Percentiles rank a stretch among this genome's conserved stretches.
These are phyloP conservation scores for Pythium dissotocum DNA, from an alignment of 352 stramenopile genomes.

Conservation along the genomic window DNA sequence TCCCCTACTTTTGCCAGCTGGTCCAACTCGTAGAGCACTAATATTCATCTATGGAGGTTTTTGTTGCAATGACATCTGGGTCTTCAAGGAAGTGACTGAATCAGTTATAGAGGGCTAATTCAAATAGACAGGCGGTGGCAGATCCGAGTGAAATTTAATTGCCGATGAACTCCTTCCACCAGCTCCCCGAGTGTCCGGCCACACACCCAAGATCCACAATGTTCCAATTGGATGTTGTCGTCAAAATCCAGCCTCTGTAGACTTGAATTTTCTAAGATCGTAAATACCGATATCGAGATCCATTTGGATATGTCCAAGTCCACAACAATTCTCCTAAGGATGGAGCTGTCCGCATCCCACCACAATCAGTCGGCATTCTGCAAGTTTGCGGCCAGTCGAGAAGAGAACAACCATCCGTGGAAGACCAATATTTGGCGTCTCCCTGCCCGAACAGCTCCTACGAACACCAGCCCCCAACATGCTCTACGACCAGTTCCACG, in stretches of 20 bases:
- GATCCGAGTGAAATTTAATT: neutral
- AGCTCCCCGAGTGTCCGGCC: neutral
- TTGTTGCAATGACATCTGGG: too few relatives aligned
- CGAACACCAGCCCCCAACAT: neutral
- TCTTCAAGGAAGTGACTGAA: too few relatives aligned
- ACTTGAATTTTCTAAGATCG: neutral
- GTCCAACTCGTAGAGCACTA: too few relatives aligned
- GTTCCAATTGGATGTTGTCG: neutral
- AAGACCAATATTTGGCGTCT: neutral
- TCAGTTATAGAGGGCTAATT: too few relatives aligned
- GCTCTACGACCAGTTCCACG: conserved; percentile 12
- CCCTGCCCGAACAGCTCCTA: neutral
- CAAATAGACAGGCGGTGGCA: neutral
- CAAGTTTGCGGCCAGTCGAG: neutral
- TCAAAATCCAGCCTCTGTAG: too few relatives aligned
- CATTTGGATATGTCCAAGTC: neutral
- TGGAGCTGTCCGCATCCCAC: neutral
- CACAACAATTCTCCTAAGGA: neutral
- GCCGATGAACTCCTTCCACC: neutral
- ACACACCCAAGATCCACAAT: neutral
- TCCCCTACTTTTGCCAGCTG: too few relatives aligned
- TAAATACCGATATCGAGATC: neutral
- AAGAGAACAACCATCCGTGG: neutral
- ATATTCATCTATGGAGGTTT: too few relatives aligned
- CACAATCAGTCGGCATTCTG: neutral